Evolutionary conservation across 225 moss, liverwort and hornwort species (phyloP).

Genomic region (Anthoceros angustus): DNA sequence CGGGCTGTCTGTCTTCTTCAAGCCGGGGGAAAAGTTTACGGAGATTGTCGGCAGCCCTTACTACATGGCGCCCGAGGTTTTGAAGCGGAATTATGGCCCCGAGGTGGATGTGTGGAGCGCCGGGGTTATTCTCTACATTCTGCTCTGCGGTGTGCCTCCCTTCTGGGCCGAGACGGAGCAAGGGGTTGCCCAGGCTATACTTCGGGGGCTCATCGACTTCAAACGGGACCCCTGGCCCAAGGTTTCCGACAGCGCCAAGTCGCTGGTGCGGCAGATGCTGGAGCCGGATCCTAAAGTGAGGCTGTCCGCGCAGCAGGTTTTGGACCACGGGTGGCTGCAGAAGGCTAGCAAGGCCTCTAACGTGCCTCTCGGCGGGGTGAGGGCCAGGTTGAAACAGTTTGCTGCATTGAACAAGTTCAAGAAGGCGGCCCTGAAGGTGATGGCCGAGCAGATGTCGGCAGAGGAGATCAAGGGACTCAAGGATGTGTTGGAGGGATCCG

Average conservation of each 20-base stretch:
- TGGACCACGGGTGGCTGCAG: constrained; percentile 4
- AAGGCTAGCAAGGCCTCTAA: constrained; percentile 3
- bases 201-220: background rate
- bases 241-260: constrained; percentile 7
- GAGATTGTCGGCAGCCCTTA: constrained; percentile 5
- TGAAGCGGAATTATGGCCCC: background rate
- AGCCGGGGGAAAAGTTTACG: constrained; percentile 1
- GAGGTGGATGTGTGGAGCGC: constrained; percentile 3
- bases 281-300: background rate
- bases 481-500: background rate
- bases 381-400: constrained; percentile 7
- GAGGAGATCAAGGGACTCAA: background rate
- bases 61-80: constrained; percentile 3
- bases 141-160: constrained; percentile 7
- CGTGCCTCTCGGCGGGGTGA: constrained; percentile 4
- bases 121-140: background rate
- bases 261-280: constrained; percentile 5
- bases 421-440: constrained; percentile 5
- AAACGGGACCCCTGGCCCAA: constrained; percentile 1
- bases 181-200: background rate
- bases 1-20: constrained; percentile 8
- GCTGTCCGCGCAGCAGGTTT: constrained; percentile 5
- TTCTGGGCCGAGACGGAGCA: constrained; percentile 8
- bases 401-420: constrained; percentile 7
- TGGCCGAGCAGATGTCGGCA: background rate